A percentile compares a stretch with the other conserved stretches of the same genome.
Evolutionary conservation across 169 alveolate species (phyloP).

Genomic region (Eimeria acervulina): DNA sequence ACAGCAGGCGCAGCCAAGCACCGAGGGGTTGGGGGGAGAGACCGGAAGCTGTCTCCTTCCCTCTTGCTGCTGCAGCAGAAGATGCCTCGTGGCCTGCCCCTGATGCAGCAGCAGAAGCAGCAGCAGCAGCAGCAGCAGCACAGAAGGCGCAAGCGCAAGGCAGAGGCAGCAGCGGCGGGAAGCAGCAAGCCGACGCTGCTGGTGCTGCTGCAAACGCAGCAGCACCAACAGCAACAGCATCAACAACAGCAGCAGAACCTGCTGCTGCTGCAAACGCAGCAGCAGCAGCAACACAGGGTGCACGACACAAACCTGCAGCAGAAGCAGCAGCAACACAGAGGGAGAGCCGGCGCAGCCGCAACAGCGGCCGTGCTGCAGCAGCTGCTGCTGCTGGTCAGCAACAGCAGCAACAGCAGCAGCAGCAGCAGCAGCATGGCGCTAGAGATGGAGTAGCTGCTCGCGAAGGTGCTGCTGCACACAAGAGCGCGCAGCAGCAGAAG

Average conservation of each 20-base stretch:
- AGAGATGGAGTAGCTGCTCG: slow-evolving; percentile 25
- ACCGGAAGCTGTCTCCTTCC: not conserved
- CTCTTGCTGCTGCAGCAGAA: slow-evolving; percentile 55
- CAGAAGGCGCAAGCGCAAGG: not conserved
- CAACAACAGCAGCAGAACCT: slow-evolving; percentile 26
- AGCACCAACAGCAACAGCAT: slow-evolving; percentile 1
- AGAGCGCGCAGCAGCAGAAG: slow-evolving; percentile 27
- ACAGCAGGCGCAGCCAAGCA: not conserved
- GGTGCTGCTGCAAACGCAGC: not conserved
- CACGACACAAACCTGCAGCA: slow-evolving; percentile 27
- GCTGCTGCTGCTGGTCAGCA: slow-evolving; percentile 38
- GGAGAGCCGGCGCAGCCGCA: slow-evolving; percentile 49
- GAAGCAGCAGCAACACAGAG: slow-evolving; percentile 54
- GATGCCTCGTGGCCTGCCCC: slow-evolving; percentile 16
- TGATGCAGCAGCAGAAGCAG: slow-evolving; percentile 58
- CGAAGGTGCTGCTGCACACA: not conserved
- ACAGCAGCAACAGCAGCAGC: slow-evolving; percentile 69
- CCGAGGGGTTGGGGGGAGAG: slow-evolving; percentile 50
- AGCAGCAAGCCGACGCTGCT: not conserved
- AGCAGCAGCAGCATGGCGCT: slow-evolving; percentile 44
- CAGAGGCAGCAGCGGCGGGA: not conserved
- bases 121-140: slow-evolving; percentile 38
- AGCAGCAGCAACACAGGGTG: not conserved
- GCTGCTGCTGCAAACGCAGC: not conserved
- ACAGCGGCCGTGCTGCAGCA: slow-evolving; percentile 43